Conservation (phyloP, 1,284 basidiomycete genomes). For the Violaceomyces palustris region DNA sequence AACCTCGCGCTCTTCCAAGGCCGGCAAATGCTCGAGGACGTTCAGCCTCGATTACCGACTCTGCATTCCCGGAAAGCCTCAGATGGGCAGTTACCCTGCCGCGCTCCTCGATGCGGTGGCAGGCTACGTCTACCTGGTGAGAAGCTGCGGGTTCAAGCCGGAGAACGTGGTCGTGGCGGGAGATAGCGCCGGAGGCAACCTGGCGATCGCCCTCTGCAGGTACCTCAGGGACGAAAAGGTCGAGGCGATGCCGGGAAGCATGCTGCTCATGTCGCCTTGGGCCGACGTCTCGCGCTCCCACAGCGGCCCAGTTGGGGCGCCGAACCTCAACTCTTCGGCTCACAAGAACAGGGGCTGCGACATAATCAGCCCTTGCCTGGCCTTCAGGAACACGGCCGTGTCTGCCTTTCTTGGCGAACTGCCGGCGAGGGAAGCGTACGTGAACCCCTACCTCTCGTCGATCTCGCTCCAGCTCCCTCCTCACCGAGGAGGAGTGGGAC, state of each 20-base stretch:
- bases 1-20: no score
- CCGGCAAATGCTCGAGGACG: constrained; percentile 25
- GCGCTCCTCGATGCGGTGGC: constrained; percentile 43
- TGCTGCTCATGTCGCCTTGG: constrained; percentile 49
- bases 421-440: constrained; percentile 42
- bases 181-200: constrained; percentile 68
- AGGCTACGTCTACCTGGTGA: constrained; percentile 44
- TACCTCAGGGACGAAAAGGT: constrained; percentile 50
- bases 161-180: constrained; percentile 64
- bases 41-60: constrained; percentile 48
- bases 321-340: constrained; percentile 32
- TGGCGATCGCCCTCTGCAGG: constrained; percentile 59
- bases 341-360: constrained; percentile 36
- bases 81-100: constrained; percentile 40
- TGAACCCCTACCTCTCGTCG: constrained; percentile 45
- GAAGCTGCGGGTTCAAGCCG: constrained; percentile 30
- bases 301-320: constrained; percentile 35
- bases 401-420: constrained; percentile 40
- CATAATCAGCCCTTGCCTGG: constrained; percentile 35
- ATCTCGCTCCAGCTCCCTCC: constrained; percentile 42
- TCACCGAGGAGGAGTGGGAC: constrained; percentile 20
- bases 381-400: constrained; percentile 47
- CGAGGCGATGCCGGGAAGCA: constrained; percentile 17
- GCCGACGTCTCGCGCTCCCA: constrained; percentile 48
- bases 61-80: constrained; percentile 28